These are phyloP conservation scores for Thyridium curvatum DNA, from an alignment of 2,329 filamentous ascomycete genomes.

Conservation along the genomic window DNA sequence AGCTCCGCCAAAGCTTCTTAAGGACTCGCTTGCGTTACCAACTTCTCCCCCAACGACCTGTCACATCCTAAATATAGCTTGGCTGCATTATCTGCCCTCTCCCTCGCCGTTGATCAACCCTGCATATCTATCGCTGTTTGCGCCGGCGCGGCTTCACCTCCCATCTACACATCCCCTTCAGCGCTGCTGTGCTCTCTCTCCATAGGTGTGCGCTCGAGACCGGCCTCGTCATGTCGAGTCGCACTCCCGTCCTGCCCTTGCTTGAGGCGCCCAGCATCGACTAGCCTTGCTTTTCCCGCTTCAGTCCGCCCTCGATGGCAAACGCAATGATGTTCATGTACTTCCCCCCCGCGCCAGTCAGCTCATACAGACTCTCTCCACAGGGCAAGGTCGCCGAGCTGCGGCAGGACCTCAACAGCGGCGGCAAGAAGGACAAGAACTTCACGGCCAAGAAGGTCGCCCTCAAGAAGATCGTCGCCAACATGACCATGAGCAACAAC, in stretches of 20 bases:
- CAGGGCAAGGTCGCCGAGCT: slow-evolving; percentile 99
- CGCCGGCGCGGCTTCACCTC: background rate
- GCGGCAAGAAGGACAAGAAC: slow-evolving; percentile 98
- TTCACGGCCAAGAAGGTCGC: slow-evolving; percentile 93
- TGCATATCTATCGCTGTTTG: background rate
- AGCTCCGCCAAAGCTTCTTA: background rate
- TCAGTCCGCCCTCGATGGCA: slow-evolving; percentile 2
- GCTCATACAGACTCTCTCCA: slow-evolving; percentile 30
- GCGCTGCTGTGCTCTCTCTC: background rate
- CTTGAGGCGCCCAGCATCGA: background rate
- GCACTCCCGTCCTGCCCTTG: background rate
- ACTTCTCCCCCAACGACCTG: background rate
- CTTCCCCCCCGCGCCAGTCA: slow-evolving; percentile 39
- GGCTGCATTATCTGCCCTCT: slow-evolving; percentile 14
- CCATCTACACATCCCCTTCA: background rate
- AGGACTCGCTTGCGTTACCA: background rate
- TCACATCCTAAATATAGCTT: slow-evolving; percentile 6
- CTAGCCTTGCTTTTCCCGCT: slow-evolving; percentile 3
- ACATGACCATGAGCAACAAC: slow-evolving; percentile 99
- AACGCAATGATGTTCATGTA: slow-evolving; percentile 44
- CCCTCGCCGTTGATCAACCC: slow-evolving; percentile 3
- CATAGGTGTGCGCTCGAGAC: background rate
- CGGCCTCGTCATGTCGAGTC: background rate
- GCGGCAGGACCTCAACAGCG: slow-evolving; percentile 84
- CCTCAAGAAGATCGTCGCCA: slow-evolving; percentile 98